phyloP scores from a whole-genome alignment of 306 rosid species.

The Sesbania bispinosa region DNA sequence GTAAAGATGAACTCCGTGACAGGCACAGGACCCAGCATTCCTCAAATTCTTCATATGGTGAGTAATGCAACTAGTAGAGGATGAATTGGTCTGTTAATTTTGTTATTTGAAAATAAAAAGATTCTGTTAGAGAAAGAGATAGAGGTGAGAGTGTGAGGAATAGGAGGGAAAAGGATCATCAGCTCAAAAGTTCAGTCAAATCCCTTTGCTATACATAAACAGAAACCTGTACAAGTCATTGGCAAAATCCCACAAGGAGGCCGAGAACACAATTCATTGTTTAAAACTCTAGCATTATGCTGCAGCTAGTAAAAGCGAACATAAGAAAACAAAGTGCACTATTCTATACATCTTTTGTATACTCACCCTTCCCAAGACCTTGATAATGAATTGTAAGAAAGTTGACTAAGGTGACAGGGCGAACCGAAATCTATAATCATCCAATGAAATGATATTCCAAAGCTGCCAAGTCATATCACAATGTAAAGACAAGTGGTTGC shows the following conservation, averaged over 20 bases:
- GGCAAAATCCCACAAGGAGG: not conserved
- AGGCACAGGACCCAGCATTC: slow-evolving; percentile 83
- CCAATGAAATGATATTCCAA: not conserved
- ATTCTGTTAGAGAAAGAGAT: not conserved
- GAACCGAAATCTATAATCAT: not conserved
- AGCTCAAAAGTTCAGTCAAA: not conserved
- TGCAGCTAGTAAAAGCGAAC: not conserved
- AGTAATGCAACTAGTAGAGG: slow-evolving; percentile 38
- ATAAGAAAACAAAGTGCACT: not conserved
- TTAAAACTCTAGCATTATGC: not conserved
- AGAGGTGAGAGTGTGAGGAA: not conserved
- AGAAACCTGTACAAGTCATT: not conserved
- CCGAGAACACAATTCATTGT: not conserved
- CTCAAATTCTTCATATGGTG: slow-evolving; percentile 91
- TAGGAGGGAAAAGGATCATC: slow-evolving; percentile 1
- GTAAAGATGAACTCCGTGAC: slow-evolving; percentile 43
- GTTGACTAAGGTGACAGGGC: not conserved
- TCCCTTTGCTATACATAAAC: not conserved
- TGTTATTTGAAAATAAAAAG: not conserved
- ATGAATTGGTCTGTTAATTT: not conserved
- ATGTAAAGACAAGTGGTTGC: slow-evolving; percentile 16
- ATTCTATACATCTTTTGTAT: not conserved
- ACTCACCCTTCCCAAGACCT: not conserved
- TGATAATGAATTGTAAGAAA: not conserved
- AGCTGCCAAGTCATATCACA: not conserved